Evolutionary conservation across 192 early-diverging fungal species (phyloP).

Genomic region (Coemansia sp.): DNA sequence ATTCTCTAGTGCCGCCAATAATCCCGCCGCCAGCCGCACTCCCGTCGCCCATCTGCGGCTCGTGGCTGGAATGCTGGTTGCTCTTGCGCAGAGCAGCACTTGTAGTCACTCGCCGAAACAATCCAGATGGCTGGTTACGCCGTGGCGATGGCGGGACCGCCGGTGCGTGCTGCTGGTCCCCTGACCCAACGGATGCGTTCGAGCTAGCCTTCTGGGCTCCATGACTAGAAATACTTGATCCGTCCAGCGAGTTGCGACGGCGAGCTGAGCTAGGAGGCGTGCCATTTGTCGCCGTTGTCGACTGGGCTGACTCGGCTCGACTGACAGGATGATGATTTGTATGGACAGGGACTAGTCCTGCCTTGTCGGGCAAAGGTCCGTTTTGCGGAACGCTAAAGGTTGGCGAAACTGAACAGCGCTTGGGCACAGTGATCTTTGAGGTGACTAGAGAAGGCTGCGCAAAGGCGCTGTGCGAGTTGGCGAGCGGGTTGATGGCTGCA

Average conservation of each 20-base stretch:
- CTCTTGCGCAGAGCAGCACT: slow-evolving; percentile 23
- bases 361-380: neutral
- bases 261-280: neutral
- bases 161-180: neutral
- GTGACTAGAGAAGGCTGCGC: slow-evolving; percentile 26
- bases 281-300: too few species aligned
- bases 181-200: neutral
- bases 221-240: slow-evolving; percentile 17
- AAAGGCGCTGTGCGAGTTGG: slow-evolving; percentile 7
- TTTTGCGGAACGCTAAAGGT: slow-evolving; percentile 9
- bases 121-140: slow-evolving; percentile 9
- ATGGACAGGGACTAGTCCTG: neutral
- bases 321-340: too few species aligned
- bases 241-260: slow-evolving; percentile 33
- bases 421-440: slow-evolving; percentile 23
- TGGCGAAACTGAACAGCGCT: slow-evolving; percentile 27
- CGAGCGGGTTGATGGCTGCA: neutral
- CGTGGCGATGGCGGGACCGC: neutral
- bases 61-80: neutral
- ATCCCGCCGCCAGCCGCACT: slow-evolving; percentile 12
- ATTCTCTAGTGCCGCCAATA: slow-evolving; percentile 40
- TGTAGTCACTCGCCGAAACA: slow-evolving; percentile 35
- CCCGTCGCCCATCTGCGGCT: slow-evolving; percentile 4
- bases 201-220: neutral
- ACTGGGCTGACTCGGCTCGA: too few species aligned